Base-by-base conservation (phyloP, 169 alveolate species). In the Plasmodium malariae region DNA sequence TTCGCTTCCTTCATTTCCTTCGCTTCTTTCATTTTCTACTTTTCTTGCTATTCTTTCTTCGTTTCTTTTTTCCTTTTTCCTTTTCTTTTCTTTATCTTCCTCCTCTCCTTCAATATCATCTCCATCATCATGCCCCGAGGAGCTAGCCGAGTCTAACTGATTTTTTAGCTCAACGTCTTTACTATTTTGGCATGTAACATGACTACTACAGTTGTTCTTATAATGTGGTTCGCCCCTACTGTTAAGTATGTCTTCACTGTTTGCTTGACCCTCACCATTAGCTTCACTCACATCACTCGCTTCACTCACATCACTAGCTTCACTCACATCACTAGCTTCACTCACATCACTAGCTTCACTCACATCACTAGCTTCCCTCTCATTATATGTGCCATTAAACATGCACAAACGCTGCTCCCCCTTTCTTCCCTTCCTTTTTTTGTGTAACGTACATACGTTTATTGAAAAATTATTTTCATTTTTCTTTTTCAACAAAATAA, bases 401-500 rank as follows among this genome's bases (percentile, higher is more conserved):
- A 63, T 48, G 28, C 3, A 34, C 67, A 80, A 40, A 19, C 3
- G n/a, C 9, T 51, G 12, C 4, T 40, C 63, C 43, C 9, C 19
- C 32, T 30, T 14, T 0, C 24, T 57, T 3, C 48, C 40, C 36
- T n/a, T 69, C 4, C 7, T 59, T 21, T 59, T 26, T 34, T 60
- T 19, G 17, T 60, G 49, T 0, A 36, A 32, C 17, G 65, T 1
- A 3, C 30, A 30, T 11, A 34, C 36, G 14, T 19, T 30, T 7
- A 60, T 59, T 7, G 40, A 40, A n/a, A 60, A 26, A 3, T 60
- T 76, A 12, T 59, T 12, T 5, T 85, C 49, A 28, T 55, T 54
- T 68, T 32, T 85, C 40, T 67, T 54, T 45, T 85, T 85, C 28
- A 71, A 11, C 21, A 85, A 60, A 32, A 85, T 68, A 45, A 68